A percentile compares a stretch with the other conserved stretches of the same genome.
phyloP scores from a whole-genome alignment of 1,139 yeast genomes.

The Candida sp. region DNA sequence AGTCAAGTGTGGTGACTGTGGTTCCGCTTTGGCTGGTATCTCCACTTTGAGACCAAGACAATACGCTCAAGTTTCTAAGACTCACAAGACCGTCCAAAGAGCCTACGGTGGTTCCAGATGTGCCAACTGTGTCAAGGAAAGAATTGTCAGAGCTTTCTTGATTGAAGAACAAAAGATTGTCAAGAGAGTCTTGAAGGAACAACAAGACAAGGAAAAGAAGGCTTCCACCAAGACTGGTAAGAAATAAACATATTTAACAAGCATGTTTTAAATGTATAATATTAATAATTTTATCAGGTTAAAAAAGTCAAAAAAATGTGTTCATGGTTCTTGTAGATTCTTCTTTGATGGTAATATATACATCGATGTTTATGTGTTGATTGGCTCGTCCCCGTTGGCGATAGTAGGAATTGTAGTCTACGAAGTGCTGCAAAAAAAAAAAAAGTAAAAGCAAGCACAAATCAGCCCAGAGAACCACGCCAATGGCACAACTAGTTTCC shows the following conservation, averaged over 20 bases:
- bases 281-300: slow-evolving; percentile 10
- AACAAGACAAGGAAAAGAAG: slow-evolving; percentile 83
- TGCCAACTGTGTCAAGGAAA: slow-evolving; percentile 98
- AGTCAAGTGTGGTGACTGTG: slow-evolving; percentile 99
- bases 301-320: not conserved
- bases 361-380: not conserved
- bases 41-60: slow-evolving; percentile 97
- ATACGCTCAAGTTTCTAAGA: slow-evolving; percentile 93
- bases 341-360: slow-evolving; percentile 5
- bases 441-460: not conserved
- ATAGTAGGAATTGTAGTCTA: not conserved
- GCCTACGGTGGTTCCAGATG: slow-evolving; percentile 99
- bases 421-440: slow-evolving; percentile 10
- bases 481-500: slow-evolving; percentile 13
- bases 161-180: slow-evolving; percentile 99
- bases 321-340: slow-evolving; percentile 6
- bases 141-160: slow-evolving; percentile 99
- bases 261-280: slow-evolving; percentile 18
- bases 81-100: slow-evolving; percentile 98
- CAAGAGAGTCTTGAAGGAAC: slow-evolving; percentile 98
- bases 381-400: not conserved
- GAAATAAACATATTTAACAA: slow-evolving; percentile 30
- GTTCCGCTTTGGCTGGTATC: slow-evolving; percentile 88
- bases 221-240: slow-evolving; percentile 50
- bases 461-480: not conserved